Evolutionary conservation across 2,329 filamentous ascomycete species (phyloP).

Genomic region (Hypoxylon sp.): DNA sequence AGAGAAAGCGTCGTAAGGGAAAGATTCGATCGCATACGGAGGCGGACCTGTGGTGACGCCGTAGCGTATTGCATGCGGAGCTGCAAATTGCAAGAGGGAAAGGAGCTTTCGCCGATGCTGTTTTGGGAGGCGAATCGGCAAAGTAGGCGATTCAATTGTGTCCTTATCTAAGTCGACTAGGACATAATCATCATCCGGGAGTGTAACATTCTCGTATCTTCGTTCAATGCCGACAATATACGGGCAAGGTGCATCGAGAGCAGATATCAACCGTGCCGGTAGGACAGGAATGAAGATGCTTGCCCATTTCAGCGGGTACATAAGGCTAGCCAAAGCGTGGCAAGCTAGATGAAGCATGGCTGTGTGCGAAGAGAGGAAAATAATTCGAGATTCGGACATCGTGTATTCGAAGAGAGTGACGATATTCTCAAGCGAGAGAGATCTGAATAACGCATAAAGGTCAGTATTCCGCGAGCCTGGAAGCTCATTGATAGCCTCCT

Average conservation of each 20-base stretch:
- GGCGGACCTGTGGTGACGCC: conserved; percentile 91
- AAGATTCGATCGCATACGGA: conserved; percentile 92
- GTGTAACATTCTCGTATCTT: conserved; percentile 85
- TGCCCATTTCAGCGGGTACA: conserved; percentile 94
- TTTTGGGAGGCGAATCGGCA: conserved; percentile 84
- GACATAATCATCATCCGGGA: conserved; percentile 96
- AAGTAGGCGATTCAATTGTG: conserved; percentile 85
- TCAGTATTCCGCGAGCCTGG: conserved; percentile 93
- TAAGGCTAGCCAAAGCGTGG: conserved; percentile 84
- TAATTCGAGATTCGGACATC: conserved; percentile 93
- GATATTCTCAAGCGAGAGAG: conserved; percentile 91
- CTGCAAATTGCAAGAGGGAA: conserved; percentile 88
- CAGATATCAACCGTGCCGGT: conserved; percentile 88
- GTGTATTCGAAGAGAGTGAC: conserved; percentile 94
- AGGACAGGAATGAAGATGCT: conserved; percentile 95
- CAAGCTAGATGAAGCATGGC: conserved; percentile 96
- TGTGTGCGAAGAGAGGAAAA: conserved; percentile 94
- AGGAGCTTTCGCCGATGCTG: conserved; percentile 92
- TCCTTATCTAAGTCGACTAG: conserved; percentile 94
- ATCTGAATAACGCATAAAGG: conserved; percentile 92
- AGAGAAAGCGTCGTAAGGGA: conserved; percentile 89
- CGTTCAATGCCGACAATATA: conserved; percentile 98
- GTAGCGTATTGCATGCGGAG: conserved; percentile 88
- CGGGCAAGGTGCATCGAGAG: conserved; percentile 93
- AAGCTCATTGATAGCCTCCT: conserved; percentile 92